phyloP scores from a whole-genome alignment of 2,329 filamentous ascomycete genomes.

The Fusarium sp. region DNA sequence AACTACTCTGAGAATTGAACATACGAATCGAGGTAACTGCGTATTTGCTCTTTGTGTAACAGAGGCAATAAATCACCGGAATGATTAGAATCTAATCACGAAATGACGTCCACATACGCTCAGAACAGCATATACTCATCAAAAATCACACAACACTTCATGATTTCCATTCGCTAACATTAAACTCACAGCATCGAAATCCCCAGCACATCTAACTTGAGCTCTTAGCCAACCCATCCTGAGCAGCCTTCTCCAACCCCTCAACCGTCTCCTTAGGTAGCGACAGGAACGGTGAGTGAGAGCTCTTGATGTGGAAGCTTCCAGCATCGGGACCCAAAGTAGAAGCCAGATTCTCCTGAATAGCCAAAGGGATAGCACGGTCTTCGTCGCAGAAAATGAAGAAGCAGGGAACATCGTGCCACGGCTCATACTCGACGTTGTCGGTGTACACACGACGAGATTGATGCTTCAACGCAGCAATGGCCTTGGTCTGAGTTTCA shows the following conservation, averaged over 20 bases:
- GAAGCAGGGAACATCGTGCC: slow-evolving; percentile 4
- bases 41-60: no score
- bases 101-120: no score
- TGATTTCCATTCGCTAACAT: not conserved
- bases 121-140: no score
- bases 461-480: not conserved
- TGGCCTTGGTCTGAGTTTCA: not conserved
- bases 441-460: slow-evolving; percentile 9
- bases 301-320: not conserved
- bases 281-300: slow-evolving; percentile 12
- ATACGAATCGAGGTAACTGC: no score
- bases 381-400: slow-evolving; percentile 8
- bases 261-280: not conserved
- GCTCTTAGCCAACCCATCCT: slow-evolving; percentile 1
- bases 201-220: not conserved
- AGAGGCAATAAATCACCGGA: no score
- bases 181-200: rapidly evolving
- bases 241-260: not conserved
- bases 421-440: not conserved
- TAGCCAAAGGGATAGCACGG: not conserved
- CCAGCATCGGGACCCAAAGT: not conserved
- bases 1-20: no score
- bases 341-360: slow-evolving; percentile 2
- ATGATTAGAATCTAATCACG: no score
- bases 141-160: no score